Evolutionary conservation across 371 early-diverging fungal genomes (phyloP).

Genomic region (Mortierella polycephala): DNA sequence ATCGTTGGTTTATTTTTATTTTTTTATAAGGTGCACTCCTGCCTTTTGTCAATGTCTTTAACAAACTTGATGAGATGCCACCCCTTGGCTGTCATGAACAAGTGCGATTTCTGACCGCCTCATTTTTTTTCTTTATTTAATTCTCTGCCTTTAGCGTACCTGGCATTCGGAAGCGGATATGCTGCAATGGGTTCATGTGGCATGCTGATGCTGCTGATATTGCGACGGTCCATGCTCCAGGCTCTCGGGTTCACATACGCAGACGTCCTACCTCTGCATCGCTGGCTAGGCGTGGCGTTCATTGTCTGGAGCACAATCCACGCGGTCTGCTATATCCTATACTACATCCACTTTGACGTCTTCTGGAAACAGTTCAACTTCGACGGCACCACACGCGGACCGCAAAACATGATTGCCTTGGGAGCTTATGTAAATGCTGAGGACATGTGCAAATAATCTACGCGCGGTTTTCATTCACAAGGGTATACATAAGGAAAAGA

Average conservation of each 20-base stretch:
- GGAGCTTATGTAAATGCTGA: slow-evolving; percentile 35
- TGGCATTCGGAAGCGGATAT: slow-evolving; percentile 36
- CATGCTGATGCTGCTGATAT: slow-evolving; percentile 28
- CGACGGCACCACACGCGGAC: slow-evolving; percentile 42
- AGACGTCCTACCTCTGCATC: slow-evolving; percentile 40
- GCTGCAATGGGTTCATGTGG: slow-evolving; percentile 44
- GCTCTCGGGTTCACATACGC: slow-evolving; percentile 45
- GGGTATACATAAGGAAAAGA: no score
- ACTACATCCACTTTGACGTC: slow-evolving; percentile 29
- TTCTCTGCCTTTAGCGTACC: slow-evolving; percentile 16
- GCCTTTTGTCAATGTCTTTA: no score
- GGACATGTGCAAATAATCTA: no score
- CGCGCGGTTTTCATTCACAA: no score
- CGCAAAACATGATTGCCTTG: slow-evolving; percentile 39
- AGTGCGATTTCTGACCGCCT: no score
- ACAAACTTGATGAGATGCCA: no score
- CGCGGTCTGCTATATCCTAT: slow-evolving; percentile 27
- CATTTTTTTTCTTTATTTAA: not conserved
- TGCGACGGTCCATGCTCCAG: slow-evolving; percentile 45
- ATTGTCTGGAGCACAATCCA: slow-evolving; percentile 37
- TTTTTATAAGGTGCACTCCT: not conserved
- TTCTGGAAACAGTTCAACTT: slow-evolving; percentile 42
- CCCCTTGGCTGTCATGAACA: no score
- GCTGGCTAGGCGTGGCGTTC: slow-evolving; percentile 37
- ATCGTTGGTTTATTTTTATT: not conserved